A percentile compares a stretch with the other conserved stretches of the same genome.
Conservation (phyloP, 2,329 filamentous ascomycete species). For the Fusarium sp. region DNA sequence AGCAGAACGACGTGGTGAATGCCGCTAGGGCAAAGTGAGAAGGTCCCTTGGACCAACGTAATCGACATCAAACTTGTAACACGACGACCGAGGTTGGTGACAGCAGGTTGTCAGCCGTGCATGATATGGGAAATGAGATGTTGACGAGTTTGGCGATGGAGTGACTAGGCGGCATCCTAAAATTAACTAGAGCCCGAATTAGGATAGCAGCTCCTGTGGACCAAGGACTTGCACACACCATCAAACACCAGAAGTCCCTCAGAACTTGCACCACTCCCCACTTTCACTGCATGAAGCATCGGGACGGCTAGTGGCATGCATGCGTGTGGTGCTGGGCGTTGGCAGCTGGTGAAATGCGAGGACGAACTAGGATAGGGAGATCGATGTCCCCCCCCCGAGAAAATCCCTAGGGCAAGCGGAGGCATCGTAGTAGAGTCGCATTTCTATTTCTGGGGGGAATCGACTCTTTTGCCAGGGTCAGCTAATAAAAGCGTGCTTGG, state of each 20-base stretch:
- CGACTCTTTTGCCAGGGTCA: background rate
- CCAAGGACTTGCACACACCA: conserved; percentile 30
- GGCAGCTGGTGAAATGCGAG: conserved; percentile 29
- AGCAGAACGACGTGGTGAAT: conserved; percentile 1
- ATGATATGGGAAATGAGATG: conserved; percentile 48
- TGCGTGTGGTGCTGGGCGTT: conserved; percentile 36
- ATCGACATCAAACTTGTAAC: conserved; percentile 38
- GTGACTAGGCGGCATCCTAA: conserved; percentile 35
- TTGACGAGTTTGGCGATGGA: conserved; percentile 37
- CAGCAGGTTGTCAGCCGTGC: conserved; percentile 44
- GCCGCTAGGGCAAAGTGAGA: conserved; percentile 42
- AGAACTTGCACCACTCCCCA: conserved; percentile 34
- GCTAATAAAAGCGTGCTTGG: background rate
- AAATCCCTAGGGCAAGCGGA: conserved; percentile 20
- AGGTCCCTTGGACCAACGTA: conserved; percentile 28
- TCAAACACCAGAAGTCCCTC: conserved; percentile 46
- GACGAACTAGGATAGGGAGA: conserved; percentile 11
- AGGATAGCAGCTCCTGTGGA: conserved; percentile 31
- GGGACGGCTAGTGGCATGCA: conserved; percentile 42
- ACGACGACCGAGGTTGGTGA: conserved; percentile 45
- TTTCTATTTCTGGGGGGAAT: conserved; percentile 8
- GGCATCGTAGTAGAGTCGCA: conserved; percentile 16
- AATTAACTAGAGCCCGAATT: conserved; percentile 32
- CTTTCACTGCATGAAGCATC: conserved; percentile 33
- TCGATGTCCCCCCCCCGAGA: conserved; percentile 9